Conservation (phyloP, 1,284 basidiomycete genomes). For the Phenoliferia sp. region DNA sequence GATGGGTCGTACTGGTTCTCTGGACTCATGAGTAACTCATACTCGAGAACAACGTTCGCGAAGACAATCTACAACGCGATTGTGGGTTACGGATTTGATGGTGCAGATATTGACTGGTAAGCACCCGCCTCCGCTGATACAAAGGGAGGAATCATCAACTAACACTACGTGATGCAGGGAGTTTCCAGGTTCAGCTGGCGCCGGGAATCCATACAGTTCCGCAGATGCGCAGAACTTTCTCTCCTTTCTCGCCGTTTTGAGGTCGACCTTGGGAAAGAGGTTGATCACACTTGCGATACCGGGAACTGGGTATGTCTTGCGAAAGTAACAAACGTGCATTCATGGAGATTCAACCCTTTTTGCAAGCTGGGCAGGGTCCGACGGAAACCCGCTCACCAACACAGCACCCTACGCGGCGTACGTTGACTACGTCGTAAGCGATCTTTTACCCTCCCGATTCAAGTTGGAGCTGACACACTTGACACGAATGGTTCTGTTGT, state of each 20-base stretch:
- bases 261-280: slow-evolving; percentile 6
- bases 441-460: no score
- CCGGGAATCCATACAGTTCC: slow-evolving; percentile 13
- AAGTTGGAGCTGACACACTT: no score
- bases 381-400: slow-evolving; percentile 6
- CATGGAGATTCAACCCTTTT: neutral
- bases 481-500: neutral
- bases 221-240: slow-evolving; percentile 11
- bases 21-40: slow-evolving; percentile 6
- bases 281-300: slow-evolving; percentile 7
- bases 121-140: no score
- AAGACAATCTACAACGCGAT: neutral
- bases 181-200: no score
- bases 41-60: slow-evolving; percentile 16
- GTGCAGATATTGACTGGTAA: slow-evolving; percentile 15
- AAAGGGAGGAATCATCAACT: no score
- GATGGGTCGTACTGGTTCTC: slow-evolving; percentile 25
- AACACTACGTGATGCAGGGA: no score
- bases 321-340: neutral
- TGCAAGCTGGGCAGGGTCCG: slow-evolving; percentile 3
- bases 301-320: slow-evolving; percentile 7
- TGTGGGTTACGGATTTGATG: neutral
- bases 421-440: slow-evolving; percentile 7
- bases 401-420: neutral
- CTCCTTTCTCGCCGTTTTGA: slow-evolving; percentile 12